Evolutionary conservation across 768 basidiomycete genomes (phyloP).

Genomic region (Rhizopogon rudus): DNA sequence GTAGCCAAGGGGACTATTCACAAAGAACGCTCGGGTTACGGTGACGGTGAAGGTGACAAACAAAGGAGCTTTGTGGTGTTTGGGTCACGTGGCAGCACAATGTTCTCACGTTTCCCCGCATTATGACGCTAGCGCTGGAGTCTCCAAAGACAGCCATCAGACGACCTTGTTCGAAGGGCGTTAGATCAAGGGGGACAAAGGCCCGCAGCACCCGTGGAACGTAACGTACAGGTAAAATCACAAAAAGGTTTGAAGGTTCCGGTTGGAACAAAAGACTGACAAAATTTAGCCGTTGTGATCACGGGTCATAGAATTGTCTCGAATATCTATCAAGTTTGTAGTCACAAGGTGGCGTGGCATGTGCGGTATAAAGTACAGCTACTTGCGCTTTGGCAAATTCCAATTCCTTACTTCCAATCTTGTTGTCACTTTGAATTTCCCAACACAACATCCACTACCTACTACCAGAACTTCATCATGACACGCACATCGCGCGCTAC

Average conservation of each 20-base stretch:
- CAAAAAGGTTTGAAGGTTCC: not conserved
- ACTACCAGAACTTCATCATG: conserved; percentile 29
- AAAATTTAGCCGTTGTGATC: not conserved
- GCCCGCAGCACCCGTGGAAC: not conserved
- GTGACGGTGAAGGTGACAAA: not conserved
- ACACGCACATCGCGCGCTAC: conserved; percentile 75
- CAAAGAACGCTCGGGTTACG: not conserved
- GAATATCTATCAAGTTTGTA: conserved; percentile 1
- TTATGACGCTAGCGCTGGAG: not conserved
- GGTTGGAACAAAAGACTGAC: not conserved
- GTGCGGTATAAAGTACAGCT: conserved; percentile 17
- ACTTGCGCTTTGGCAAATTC: not conserved
- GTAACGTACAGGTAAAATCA: not conserved
- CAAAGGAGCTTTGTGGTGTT: not conserved
- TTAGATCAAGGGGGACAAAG: not conserved
- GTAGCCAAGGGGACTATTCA: conserved; percentile 12
- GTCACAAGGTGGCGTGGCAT: conserved; percentile 5
- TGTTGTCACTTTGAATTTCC: not conserved
- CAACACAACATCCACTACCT: not conserved
- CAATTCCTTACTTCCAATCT: not conserved
- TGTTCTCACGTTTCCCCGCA: conserved; percentile 28
- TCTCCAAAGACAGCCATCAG: not conserved
- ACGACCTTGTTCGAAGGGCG: not conserved
- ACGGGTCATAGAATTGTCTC: conserved; percentile 3
- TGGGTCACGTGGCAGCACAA: conserved; percentile 5